These are phyloP conservation scores for Stachybotrys elegans DNA, from an alignment of 2,329 filamentous ascomycete species.

Conservation along the genomic window DNA sequence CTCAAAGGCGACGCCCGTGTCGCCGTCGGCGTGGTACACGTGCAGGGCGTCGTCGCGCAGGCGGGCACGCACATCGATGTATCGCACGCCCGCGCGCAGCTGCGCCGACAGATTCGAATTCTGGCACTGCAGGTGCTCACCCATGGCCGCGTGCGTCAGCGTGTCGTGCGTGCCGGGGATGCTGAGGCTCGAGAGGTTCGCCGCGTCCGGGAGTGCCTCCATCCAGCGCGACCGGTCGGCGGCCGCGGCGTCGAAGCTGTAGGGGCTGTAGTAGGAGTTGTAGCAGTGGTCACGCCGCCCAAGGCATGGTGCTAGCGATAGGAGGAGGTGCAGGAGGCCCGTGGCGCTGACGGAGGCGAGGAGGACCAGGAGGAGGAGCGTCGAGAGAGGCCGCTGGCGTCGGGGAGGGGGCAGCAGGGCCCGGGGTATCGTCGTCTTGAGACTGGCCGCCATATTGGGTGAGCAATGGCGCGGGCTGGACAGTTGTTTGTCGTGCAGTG, in stretches of 20 bases:
- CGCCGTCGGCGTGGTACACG: slow-evolving; percentile 41
- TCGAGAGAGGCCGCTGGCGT: slow-evolving; percentile 13
- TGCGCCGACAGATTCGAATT: slow-evolving; percentile 39
- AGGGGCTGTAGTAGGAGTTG: slow-evolving; percentile 22
- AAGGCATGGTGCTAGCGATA: slow-evolving; percentile 21
- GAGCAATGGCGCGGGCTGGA: no score
- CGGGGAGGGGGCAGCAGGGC: slow-evolving; percentile 10
- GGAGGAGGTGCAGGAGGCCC: slow-evolving; percentile 18
- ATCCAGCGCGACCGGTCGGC: slow-evolving; percentile 36
- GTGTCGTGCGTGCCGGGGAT: slow-evolving; percentile 51
- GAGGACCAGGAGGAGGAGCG: slow-evolving; percentile 11
- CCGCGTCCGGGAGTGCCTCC: slow-evolving; percentile 33
- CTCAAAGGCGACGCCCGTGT: slow-evolving; percentile 39
- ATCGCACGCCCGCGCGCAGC: slow-evolving; percentile 40
- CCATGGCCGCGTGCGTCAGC: slow-evolving; percentile 38
- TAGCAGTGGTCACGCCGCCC: slow-evolving; percentile 20
- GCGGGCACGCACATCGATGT: slow-evolving; percentile 44
- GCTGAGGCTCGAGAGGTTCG: slow-evolving; percentile 37
- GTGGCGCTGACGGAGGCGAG: slow-evolving; percentile 16
- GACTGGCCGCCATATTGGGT: no score
- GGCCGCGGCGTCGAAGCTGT: slow-evolving; percentile 36
- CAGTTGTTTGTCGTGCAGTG: no score
- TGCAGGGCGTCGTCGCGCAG: slow-evolving; percentile 35
- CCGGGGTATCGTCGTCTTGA: slow-evolving; percentile 5
- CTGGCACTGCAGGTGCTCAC: slow-evolving; percentile 38